Evolutionary conservation across 257 asterid species (phyloP), one percentile per base, ranked within the genome.

Genomic region (Euphrasia confusa): DNA sequence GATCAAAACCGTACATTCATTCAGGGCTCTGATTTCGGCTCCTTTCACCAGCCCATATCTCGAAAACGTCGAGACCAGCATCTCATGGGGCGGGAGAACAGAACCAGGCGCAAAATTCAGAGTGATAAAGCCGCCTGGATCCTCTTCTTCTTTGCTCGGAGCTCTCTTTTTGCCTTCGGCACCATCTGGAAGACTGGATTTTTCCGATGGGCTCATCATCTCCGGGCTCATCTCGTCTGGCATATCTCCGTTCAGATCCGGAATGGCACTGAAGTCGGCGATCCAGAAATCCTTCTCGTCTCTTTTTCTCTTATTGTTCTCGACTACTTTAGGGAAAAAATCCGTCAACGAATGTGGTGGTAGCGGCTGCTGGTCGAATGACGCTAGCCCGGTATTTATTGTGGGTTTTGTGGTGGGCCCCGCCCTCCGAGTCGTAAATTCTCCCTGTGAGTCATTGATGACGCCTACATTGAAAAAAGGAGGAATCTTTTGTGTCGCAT

Each of bases 221-320:
- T 37, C 17, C 52, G 17, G 50, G 50, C 50, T 44, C 50, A 14
- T 44, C 50, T 5, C 8, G 24, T 81, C 84, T 0, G 57, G 17
- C 21, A 27, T 71, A 58, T 67, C 73, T 21, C 88, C 86, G 21
- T 84, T 87, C 85, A 85, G 77, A 77, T 90, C 97, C 21, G 92
- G 97, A 56, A 89, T 72, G 15, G n/a, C 92, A 56, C 86, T 67
- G 12, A 4, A 45, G 8, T 12, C 8, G 17, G 18, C 52, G 7
- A 45, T 3, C 21, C n/a, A 18, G 9, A 5, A 4, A 14, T 7
- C 17, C 61, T 72, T 75, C 45, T 76, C 80, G 74, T 74, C 74
- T 64, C 80, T 71, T 70, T 71, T 80, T 62, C 85, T 67, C 60
- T 68, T 76, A 76, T 49, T 79, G 55, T 26, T 70, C 70, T 69